phyloP scores from a whole-genome alignment of 306 rosid genomes.

The Mimosa pudica region DNA sequence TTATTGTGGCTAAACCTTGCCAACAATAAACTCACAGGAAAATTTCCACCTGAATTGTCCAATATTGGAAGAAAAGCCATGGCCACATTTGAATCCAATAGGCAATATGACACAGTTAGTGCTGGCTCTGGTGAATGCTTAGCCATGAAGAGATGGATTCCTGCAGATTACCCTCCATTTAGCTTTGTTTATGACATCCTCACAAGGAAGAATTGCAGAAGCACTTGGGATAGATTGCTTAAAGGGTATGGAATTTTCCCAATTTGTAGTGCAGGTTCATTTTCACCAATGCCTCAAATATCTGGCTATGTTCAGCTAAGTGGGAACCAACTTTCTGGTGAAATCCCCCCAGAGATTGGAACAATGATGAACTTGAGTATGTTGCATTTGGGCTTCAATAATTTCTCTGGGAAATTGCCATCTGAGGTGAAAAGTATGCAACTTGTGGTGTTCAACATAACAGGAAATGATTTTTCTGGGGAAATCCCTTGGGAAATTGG shows the following conservation, averaged over 20 bases:
- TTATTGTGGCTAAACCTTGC: conserved; percentile 93
- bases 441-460: conserved; percentile 64
- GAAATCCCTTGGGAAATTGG: conserved; percentile 69
- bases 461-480: conserved; percentile 73
- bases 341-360: conserved; percentile 72
- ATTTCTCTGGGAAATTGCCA: conserved; percentile 70
- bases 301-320: conserved; percentile 87
- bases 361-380: conserved; percentile 65
- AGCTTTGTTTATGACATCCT: conserved; percentile 72
- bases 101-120: conserved; percentile 25
- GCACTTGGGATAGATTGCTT: conserved; percentile 76
- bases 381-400: conserved; percentile 73
- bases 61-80: conserved; percentile 62
- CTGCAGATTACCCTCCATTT: conserved; percentile 96
- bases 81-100: conserved; percentile 61
- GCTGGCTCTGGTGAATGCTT: conserved; percentile 91
- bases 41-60: conserved; percentile 65
- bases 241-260: conserved; percentile 73
- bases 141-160: conserved; percentile 92
- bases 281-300: conserved; percentile 43
- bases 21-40: conserved; percentile 70
- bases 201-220: conserved; percentile 81
- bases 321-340: conserved; percentile 71
- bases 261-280: conserved; percentile 53
- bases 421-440: conserved; percentile 57